Conservation (phyloP, 2,329 filamentous ascomycete species). For the Ascomycota sp. region DNA sequence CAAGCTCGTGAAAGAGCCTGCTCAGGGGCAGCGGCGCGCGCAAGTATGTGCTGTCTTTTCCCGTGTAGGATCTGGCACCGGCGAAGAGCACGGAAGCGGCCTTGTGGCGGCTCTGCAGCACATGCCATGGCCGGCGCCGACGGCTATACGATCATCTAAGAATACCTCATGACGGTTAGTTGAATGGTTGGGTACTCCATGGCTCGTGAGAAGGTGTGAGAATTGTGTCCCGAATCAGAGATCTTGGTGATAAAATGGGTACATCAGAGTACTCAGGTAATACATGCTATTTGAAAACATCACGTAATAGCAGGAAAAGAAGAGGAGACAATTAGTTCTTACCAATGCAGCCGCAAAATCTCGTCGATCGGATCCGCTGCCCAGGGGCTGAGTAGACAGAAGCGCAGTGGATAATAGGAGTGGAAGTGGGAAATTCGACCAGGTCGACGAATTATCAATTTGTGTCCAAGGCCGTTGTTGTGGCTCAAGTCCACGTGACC, state of each 20-base stretch:
- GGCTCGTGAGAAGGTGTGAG: constrained; percentile 2
- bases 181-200: constrained; percentile 1
- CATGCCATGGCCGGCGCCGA: constrained; percentile 11
- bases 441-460: too few species aligned
- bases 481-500: too few species aligned
- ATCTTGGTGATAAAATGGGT: constrained; percentile 48
- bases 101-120: constrained; percentile 27
- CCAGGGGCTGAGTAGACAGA: too few species aligned
- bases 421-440: too few species aligned
- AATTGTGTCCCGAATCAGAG: constrained; percentile 31
- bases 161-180: background rate
- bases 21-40: constrained; percentile 43
- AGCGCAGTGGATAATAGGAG: too few species aligned
- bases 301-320: constrained; percentile 14
- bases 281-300: constrained; percentile 35
- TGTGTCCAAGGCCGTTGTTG: too few species aligned
- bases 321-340: too few species aligned
- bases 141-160: background rate
- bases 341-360: too few species aligned
- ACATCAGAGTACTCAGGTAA: constrained; percentile 39
- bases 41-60: constrained; percentile 43
- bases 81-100: constrained; percentile 73
- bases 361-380: too few species aligned
- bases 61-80: constrained; percentile 48
- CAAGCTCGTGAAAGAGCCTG: constrained; percentile 45